phyloP scores from a whole-genome alignment of 1,284 basidiomycete genomes.

The Irpex sp. region DNA sequence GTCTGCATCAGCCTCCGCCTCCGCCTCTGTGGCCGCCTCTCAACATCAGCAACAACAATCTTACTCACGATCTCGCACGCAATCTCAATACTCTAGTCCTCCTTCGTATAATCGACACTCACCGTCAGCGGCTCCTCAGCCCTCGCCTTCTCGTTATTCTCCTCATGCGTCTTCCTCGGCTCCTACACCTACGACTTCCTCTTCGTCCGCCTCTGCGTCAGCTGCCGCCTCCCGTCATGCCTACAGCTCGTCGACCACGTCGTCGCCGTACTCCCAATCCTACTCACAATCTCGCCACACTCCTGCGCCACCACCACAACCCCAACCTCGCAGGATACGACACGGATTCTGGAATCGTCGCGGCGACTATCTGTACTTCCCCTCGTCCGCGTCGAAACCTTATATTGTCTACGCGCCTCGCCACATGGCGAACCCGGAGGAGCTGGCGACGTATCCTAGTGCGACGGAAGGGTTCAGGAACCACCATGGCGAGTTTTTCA shows the following conservation, averaged over 20 bases:
- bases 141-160: not conserved
- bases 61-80: not conserved
- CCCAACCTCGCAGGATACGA: constrained; percentile 31
- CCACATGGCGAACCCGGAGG: constrained; percentile 46
- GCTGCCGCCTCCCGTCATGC: not conserved
- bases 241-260: not conserved
- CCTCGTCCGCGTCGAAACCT: constrained; percentile 26
- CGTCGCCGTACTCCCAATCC: not conserved
- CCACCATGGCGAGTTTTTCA: constrained; percentile 38
- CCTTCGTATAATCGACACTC: not conserved
- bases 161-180: not conserved
- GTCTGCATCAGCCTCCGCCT: constrained; percentile 9
- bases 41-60: not conserved
- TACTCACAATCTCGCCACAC: not conserved
- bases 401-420: constrained; percentile 63
- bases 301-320: constrained; percentile 1
- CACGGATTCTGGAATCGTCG: constrained; percentile 65
- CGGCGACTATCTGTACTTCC: constrained; percentile 57
- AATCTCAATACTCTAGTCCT: not conserved
- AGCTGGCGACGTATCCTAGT: constrained; percentile 54
- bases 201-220: constrained; percentile 1
- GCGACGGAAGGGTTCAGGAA: constrained; percentile 50
- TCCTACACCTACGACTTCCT: not conserved
- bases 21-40: not conserved
- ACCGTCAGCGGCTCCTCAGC: not conserved